A percentile compares a stretch with the other conserved stretches of the same genome.
Conservation (phyloP, 2,329 filamentous ascomycete genomes). For the Proliferodiscus dingleyae region DNA sequence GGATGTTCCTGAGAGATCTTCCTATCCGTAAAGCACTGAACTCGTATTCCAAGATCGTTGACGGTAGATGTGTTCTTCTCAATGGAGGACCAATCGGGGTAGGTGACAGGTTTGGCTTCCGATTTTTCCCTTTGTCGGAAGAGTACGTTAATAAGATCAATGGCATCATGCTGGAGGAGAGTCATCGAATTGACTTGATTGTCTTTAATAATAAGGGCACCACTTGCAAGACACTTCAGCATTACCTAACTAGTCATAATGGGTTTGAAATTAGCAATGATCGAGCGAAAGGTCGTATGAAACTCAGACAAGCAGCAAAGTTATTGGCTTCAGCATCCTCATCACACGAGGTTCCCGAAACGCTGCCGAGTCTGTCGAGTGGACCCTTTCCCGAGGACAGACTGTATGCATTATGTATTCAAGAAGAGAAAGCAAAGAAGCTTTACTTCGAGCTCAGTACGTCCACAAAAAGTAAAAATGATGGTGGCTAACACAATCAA, state of each 20-base stretch:
- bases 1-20: conserved; percentile 11
- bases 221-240: background rate
- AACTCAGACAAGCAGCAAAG: background rate
- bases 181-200: conserved; percentile 9
- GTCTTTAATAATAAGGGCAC: conserved; percentile 10
- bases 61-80: conserved; percentile 8
- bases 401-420: background rate
- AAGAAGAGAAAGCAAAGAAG: background rate
- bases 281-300: background rate
- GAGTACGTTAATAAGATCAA: conserved; percentile 13
- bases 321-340: no score
- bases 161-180: conserved; percentile 11
- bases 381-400: no score
- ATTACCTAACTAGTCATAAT: background rate
- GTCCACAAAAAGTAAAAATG: background rate
- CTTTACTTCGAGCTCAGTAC: conserved; percentile 1
- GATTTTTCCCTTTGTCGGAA: conserved; percentile 3
- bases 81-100: background rate
- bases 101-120: conserved; percentile 13
- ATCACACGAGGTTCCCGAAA: no score
- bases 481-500: no score
- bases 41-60: conserved; percentile 11
- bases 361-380: no score
- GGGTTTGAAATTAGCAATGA: background rate
- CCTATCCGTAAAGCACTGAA: conserved; percentile 15